Evolutionary conservation across 176 grass and related monocot species (phyloP), one percentile per base, ranked within the genome.

Genomic region (Cenchrus purpureus): DNA sequence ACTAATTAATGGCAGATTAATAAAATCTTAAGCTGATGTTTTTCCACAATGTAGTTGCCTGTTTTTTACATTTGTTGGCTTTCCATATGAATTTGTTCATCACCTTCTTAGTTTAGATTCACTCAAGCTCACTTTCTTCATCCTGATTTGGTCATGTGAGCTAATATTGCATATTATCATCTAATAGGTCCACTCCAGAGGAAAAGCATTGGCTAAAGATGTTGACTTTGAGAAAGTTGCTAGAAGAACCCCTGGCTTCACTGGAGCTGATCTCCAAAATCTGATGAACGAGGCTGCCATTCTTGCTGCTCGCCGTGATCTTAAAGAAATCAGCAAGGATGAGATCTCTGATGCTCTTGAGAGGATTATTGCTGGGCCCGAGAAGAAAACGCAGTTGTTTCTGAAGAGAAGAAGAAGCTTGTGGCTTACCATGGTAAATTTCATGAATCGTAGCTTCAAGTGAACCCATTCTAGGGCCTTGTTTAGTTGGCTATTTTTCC

Each of bases 331-430:
- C 63, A 98, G 97, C 87, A 98, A 98, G 88, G 97, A 96, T 83
- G 97, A 98, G 81, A 98, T 98, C 20, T 94, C 97, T 48, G 97
- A 98, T 79, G 97, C 97, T 75, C 81, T 98, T 44, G 97, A 95
- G 93, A 95, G 96, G 84, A 98, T 98, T 82, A 98, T 98, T 77
- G 97, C 97, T 49, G 97, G 97, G 20, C 97, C 97, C 8, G 97
- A 98, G 90, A 98, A 98, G 91, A 98, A 98, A 98, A 96, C 76
- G 97, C 93, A 1, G 93, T 98, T 76, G 97, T 98, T 43, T 98
- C 97, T 73, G 97, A 98, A 42, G 91, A 94, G 77, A 98, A 95
- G 91, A 98, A 82, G 84, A 95, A 73, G 59, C 93, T 98, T 31
- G 97, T 98, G 22, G 97, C 97, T 29, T 98, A 98, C 81, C 97